Evolutionary conservation across 305 asterid species (phyloP).

Genomic region (Solanum hybrid): DNA sequence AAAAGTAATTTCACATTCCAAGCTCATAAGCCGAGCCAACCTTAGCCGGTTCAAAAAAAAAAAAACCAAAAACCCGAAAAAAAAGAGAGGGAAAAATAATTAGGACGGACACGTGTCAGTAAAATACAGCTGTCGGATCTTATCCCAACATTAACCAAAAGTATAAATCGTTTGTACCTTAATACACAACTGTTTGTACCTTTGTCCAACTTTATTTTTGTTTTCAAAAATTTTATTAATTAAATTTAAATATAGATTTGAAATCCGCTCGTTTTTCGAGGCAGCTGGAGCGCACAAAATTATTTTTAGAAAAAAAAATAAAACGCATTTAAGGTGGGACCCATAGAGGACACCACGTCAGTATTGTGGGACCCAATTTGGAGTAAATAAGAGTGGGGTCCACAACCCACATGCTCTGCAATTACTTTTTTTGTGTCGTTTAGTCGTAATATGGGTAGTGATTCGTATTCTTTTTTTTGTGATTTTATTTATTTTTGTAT

Average conservation of each 20-base stretch:
- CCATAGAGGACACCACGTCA: background rate
- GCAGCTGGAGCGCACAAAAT: conserved; percentile 38
- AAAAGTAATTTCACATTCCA: background rate
- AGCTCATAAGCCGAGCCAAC: conserved; percentile 11
- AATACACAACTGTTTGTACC: background rate
- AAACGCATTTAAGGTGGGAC: background rate
- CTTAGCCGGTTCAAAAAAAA: background rate
- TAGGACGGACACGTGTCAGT: conserved; percentile 17
- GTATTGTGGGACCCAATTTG: background rate
- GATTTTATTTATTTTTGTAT: background rate
- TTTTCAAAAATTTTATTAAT: conserved; percentile 6
- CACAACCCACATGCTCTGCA: conserved; percentile 1
- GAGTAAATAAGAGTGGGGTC: background rate
- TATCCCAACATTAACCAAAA: conserved; percentile 18
- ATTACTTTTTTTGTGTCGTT: background rate
- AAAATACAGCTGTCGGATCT: conserved; percentile 21
- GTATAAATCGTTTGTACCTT: background rate
- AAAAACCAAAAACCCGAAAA: background rate
- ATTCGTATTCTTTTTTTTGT: background rate
- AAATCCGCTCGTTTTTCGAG: conserved; percentile 30
- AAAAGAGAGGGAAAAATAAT: background rate
- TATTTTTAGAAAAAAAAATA: background rate
- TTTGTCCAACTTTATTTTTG: background rate
- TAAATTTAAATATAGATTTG: conserved; percentile 29
- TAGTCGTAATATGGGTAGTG: background rate